Evolutionary conservation across 164 flowering plant genomes (phyloP), one percentile per base, ranked within the genome.

Genomic region (Litsea cubeba): DNA sequence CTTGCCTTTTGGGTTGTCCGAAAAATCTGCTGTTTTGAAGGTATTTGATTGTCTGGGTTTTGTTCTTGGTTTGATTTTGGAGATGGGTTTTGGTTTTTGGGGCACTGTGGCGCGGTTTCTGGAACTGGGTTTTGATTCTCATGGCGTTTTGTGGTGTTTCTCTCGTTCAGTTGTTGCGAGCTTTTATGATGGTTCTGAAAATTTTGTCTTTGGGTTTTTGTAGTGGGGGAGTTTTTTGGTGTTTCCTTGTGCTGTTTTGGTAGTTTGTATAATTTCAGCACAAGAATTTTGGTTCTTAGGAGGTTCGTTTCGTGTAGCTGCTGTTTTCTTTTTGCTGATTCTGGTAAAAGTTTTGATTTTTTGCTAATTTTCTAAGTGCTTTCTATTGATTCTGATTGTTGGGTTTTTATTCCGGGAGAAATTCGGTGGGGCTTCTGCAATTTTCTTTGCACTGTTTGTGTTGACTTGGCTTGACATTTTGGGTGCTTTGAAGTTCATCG

Each of bases 1-100:
- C 66, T 83, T 92, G 62, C 99, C 99, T 69, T 87, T 84, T 77
- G 98, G 97, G 23, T 76, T 95, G 20, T 93, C 97, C n/a, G 71
- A 79, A 4, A 91, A 88, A 73, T 88, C 97, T 69, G 92, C 97
- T 20, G 90, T 95, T 67, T 75, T 93, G 70, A 88, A 91, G 94
- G 97, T 92, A 67, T 58, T 35, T 11, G 1, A 62, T 79, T 20
- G 49, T 5, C 2, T 17, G 72, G 17, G 23, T 69, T 25, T 62
- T 32, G 15, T 1, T 57, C 51, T 62, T n/a, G 25, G 26, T 30
- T 58, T 72, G 32, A 60, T 70, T 50, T 64, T 30, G 65, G 57
- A 3, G 40, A 3, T 49, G 5, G 28, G 32, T 51, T 75, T 68
- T 32, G 30, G 23, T 32, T 49, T 26, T 69, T 23, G 6, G n/a